Evolutionary conservation across 805 yeast genomes (phyloP).

Genomic region (Pachysolen tannophilus): DNA sequence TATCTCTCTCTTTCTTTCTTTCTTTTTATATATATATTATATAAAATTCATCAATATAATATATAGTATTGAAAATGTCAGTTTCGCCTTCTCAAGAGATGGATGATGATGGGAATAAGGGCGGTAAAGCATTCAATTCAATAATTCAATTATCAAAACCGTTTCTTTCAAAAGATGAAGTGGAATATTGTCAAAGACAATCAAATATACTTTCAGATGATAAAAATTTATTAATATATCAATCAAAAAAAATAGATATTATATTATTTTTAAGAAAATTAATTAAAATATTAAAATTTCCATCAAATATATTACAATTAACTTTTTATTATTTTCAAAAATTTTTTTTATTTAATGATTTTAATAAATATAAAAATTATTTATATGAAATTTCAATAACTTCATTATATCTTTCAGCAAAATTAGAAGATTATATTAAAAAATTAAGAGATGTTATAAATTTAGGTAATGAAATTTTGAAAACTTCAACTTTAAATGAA

Average conservation of each 20-base stretch:
- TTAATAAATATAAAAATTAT: constrained; percentile 34
- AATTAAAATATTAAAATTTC: constrained; percentile 50
- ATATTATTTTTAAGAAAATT: constrained; percentile 47
- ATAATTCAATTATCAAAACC: constrained; percentile 26
- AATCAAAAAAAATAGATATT: constrained; percentile 26
- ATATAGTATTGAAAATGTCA: no score
- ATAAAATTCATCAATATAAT: no score
- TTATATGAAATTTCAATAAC: constrained; percentile 62
- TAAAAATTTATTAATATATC: constrained; percentile 15
- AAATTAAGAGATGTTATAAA: constrained; percentile 55
- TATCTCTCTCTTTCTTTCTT: no score
- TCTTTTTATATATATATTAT: no score
- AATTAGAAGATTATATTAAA: constrained; percentile 80
- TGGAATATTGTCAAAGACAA: constrained; percentile 14
- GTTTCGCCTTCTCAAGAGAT: constrained; percentile 2
- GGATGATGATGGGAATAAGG: no score
- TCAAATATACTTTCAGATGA: constrained; percentile 12
- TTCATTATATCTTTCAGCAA: constrained; percentile 61
- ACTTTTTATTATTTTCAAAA: constrained; percentile 70
- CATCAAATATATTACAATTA: constrained; percentile 60
- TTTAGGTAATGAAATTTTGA: constrained; percentile 33
- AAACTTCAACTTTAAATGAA: constrained; percentile 48
- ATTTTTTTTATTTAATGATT: constrained; percentile 56
- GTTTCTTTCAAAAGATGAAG: constrained; percentile 20
- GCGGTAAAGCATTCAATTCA: constrained; percentile 1